phyloP scores from a whole-genome alignment of 495 filamentous ascomycete species.

The Parathielavia hyrcaniae region DNA sequence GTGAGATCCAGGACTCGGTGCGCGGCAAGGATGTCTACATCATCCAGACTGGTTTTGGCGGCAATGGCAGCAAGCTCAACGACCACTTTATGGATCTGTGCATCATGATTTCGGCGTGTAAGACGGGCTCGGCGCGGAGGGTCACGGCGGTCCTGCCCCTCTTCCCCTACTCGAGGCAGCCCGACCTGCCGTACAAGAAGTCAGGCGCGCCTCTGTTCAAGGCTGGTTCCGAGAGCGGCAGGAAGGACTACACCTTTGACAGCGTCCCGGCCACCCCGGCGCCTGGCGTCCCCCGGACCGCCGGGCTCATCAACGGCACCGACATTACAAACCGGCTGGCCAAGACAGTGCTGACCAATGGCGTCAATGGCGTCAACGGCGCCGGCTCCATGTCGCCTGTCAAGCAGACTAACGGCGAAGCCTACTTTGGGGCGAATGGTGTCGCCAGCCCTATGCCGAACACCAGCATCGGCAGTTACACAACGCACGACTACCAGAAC shows the following conservation, averaged over 20 bases:
- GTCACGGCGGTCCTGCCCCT: conserved; percentile 93
- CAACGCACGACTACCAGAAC: conserved; percentile 55
- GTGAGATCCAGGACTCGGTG: conserved; percentile 92
- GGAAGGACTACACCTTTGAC: conserved; percentile 82
- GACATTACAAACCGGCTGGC: conserved; percentile 65
- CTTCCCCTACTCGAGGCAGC: conserved; percentile 93
- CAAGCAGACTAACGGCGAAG: conserved; percentile 20
- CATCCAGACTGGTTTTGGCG: conserved; percentile 67
- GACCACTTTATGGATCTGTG: conserved; percentile 93
- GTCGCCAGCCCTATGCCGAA: conserved; percentile 35
- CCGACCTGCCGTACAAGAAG: conserved; percentile 95
- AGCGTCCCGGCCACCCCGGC: conserved; percentile 80
- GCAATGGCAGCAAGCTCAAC: conserved; percentile 55
- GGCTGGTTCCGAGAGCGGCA: conserved; percentile 48
- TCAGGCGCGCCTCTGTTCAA: conserved; percentile 79
- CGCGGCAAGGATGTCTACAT: conserved; percentile 98
- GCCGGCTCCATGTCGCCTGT: conserved; percentile 17
- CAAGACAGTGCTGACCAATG: conserved; percentile 32
- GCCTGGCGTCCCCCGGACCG: conserved; percentile 56
- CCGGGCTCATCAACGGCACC: conserved; percentile 56
- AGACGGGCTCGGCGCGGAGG: conserved; percentile 84
- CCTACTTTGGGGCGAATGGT: conserved; percentile 23
- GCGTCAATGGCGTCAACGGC: neutral
- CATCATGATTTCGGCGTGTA: conserved; percentile 95
- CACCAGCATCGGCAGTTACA: conserved; percentile 41